phyloP scores from a whole-genome alignment of 768 basidiomycete species.

The Mycena pura region DNA sequence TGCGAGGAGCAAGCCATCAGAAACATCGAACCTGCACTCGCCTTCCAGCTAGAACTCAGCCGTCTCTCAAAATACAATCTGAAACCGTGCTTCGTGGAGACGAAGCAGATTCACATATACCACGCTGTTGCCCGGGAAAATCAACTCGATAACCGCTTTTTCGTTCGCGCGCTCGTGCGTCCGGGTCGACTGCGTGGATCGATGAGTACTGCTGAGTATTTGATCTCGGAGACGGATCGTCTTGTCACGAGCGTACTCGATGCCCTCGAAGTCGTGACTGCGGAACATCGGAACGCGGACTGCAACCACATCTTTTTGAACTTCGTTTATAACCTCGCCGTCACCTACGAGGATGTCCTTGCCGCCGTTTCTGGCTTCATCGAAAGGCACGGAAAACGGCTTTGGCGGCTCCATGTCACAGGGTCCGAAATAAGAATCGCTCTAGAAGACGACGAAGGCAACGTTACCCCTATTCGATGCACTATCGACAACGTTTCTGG shows the following conservation, averaged over 20 bases:
- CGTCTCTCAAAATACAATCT: slow-evolving; percentile 97
- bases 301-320: slow-evolving; percentile 99
- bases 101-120: slow-evolving; percentile 98
- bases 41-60: slow-evolving; percentile 96
- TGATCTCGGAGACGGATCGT: slow-evolving; percentile 97
- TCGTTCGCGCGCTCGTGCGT: slow-evolving; percentile 94
- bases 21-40: slow-evolving; percentile 97
- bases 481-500: slow-evolving; percentile 99
- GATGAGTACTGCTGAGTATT: slow-evolving; percentile 96
- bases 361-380: slow-evolving; percentile 99
- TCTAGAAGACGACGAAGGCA: slow-evolving; percentile 94
- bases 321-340: slow-evolving; percentile 95
- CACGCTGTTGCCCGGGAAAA: slow-evolving; percentile 95
- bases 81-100: slow-evolving; percentile 94
- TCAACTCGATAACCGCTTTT: slow-evolving; percentile 97
- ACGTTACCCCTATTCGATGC: slow-evolving; percentile 94
- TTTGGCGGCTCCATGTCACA: slow-evolving; percentile 98
- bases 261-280: slow-evolving; percentile 91
- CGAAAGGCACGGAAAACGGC: slow-evolving; percentile 95
- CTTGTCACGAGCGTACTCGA: slow-evolving; percentile 94
- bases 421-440: slow-evolving; percentile 96
- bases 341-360: slow-evolving; percentile 95
- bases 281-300: slow-evolving; percentile 89
- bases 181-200: slow-evolving; percentile 91
- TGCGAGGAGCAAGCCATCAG: slow-evolving; percentile 95